Conservation (phyloP, 805 yeast species). For the Soucietia sequanensis region DNA sequence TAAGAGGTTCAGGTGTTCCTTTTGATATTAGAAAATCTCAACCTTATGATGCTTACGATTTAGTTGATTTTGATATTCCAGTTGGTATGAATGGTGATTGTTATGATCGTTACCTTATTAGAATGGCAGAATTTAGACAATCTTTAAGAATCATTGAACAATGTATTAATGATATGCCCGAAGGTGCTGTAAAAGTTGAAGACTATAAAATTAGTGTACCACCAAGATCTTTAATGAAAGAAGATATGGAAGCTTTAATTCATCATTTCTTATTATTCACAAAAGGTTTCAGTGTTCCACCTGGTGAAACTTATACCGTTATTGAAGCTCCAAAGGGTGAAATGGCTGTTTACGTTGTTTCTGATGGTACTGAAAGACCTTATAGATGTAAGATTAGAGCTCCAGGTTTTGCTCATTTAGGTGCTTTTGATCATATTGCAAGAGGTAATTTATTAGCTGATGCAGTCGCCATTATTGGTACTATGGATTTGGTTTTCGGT, state of each 20-base stretch:
- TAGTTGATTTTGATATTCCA: conserved; percentile 82
- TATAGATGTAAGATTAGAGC: conserved; percentile 91
- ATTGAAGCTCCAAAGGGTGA: conserved; percentile 96
- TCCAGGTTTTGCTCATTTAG: conserved; percentile 91
- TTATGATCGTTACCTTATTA: conserved; percentile 81
- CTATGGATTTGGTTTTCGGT: conserved; percentile 93
- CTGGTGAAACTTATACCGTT: conserved; percentile 87
- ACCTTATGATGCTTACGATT: conserved; percentile 88
- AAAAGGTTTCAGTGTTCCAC: conserved; percentile 86
- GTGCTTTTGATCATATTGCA: conserved; percentile 82
- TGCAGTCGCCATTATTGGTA: conserved; percentile 91
- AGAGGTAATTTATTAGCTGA: conserved; percentile 88
- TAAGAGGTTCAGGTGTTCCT: conserved; percentile 88
- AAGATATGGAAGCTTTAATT: conserved; percentile 88
- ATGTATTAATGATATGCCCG: conserved; percentile 88
- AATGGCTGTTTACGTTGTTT: conserved; percentile 86
- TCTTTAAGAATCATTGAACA: conserved; percentile 85
- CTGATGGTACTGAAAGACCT: conserved; percentile 89
- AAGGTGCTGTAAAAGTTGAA: conserved; percentile 88
- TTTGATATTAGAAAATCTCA: conserved; percentile 82
- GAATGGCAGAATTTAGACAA: conserved; percentile 93
- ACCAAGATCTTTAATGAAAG: conserved; percentile 78
- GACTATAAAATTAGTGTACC: conserved; percentile 86
- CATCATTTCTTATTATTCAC: conserved; percentile 87
- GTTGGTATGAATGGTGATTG: conserved; percentile 89